Percentiles rank a stretch among this genome's conserved stretches.
phyloP scores from a whole-genome alignment of 2,329 filamentous ascomycete genomes.

The Scedosporium boydii region DNA sequence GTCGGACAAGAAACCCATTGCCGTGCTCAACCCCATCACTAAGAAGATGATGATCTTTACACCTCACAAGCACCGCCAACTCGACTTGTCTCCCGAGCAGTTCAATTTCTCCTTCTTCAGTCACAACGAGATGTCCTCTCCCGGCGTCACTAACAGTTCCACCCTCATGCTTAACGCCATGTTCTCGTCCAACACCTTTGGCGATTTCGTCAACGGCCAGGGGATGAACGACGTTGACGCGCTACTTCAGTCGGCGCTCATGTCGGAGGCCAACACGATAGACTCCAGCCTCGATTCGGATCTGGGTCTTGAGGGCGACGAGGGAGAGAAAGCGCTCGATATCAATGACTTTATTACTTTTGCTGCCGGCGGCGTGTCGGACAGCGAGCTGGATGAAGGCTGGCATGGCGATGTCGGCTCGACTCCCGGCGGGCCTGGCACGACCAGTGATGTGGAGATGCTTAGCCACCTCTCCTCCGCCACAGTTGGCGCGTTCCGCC shows the following conservation, averaged over 20 bases:
- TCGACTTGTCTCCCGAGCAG: slow-evolving; percentile 46
- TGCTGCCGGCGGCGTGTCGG: slow-evolving; percentile 38
- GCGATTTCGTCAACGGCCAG: slow-evolving; percentile 51
- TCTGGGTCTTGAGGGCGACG: slow-evolving; percentile 44
- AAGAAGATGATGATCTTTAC: slow-evolving; percentile 57
- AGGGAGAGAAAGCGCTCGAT: slow-evolving; percentile 54
- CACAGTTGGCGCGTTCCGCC: slow-evolving; percentile 70
- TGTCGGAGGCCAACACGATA: slow-evolving; percentile 46
- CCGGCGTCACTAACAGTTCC: slow-evolving; percentile 32
- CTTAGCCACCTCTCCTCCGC: slow-evolving; percentile 54
- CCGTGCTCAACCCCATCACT: slow-evolving; percentile 46
- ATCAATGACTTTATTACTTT: slow-evolving; percentile 68
- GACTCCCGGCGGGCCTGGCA: slow-evolving; percentile 41
- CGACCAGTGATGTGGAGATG: slow-evolving; percentile 35
- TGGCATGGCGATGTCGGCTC: slow-evolving; percentile 38
- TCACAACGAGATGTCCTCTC: slow-evolving; percentile 9
- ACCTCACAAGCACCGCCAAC: slow-evolving; percentile 35
- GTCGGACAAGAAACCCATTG: slow-evolving; percentile 46
- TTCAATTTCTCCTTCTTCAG: slow-evolving; percentile 53
- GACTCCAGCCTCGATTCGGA: slow-evolving; percentile 42
- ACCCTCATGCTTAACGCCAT: slow-evolving; percentile 74
- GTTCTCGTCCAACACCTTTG: slow-evolving; percentile 46
- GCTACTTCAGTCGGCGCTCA: background rate
- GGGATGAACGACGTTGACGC: slow-evolving; percentile 29
- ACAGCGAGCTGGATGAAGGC: slow-evolving; percentile 44